Base-by-base conservation (phyloP, 495 filamentous ascomycete genomes). In the Penicilliopsis zonata region DNA sequence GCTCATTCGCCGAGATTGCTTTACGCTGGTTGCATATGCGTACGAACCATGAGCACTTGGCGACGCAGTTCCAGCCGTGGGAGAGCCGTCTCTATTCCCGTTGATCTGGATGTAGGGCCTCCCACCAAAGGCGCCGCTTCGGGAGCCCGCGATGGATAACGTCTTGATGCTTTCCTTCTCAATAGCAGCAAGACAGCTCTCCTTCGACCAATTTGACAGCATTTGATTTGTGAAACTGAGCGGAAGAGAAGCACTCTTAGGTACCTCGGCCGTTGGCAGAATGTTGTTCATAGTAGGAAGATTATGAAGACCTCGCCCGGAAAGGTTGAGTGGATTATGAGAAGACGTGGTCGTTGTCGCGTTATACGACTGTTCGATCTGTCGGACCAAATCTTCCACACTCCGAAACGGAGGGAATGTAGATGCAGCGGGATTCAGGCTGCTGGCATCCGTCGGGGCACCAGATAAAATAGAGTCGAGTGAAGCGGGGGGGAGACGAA, bases 171-270 rank as follows among this genome's bases (percentile, higher is more conserved):
- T 83, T 23, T 74, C 72, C 33, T 69, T 73, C 42, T 85, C 78
- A 18, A 77, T 65, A 13, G 65, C 66, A 5, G 74, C 69, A 18
- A 93, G 55, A 29, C 77, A 79, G 5, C 61, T 54, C 38, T 90
- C 83, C 40, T 73, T 75, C 22, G 68, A 76, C 87, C 87, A 95
- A 18, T 80, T 69, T 9, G 76, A 63, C 44, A 87, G 65, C 63
- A 85, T 67, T 41, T 80, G 72, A 29, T 88, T 80, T 37, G 67
- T 76, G 35, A 81, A 69, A 12, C 24, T 13, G 1, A 46, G 30
- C 2, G 57, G 43, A 17, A 3, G 43, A 13, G 40, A 62, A 53
- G 21, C 66, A 28, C 29, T 63, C 54, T 37, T 57, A 29, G 30
- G 53, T 37, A 18, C 48, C 40, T 58, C 46, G 19, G 42, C 41